Evolutionary conservation across 805 yeast species (phyloP).

Genomic region (Sugiyamaella marilandica): DNA sequence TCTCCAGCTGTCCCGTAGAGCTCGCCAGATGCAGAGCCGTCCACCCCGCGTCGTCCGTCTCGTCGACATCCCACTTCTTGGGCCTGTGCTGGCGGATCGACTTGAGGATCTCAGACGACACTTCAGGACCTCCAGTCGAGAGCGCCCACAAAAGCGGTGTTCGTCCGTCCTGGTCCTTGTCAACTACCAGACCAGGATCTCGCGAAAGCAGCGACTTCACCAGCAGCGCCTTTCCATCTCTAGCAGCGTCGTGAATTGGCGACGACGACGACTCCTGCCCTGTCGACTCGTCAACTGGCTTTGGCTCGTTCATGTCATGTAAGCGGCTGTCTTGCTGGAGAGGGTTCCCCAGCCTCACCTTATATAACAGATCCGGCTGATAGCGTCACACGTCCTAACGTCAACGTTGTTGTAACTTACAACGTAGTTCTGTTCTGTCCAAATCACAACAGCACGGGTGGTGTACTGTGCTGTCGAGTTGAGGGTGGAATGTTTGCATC

Average conservation of each 20-base stretch:
- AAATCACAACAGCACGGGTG: not conserved
- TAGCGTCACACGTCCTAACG: not conserved
- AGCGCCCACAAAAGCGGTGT: slow-evolving; percentile 89
- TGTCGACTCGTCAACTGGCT: not conserved
- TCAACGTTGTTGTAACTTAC: not conserved
- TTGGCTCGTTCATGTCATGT: not conserved
- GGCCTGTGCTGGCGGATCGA: slow-evolving; percentile 31
- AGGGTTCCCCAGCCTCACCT: not conserved
- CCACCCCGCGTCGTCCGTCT: slow-evolving; percentile 79
- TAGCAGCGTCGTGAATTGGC: slow-evolving; percentile 47
- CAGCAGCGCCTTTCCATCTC: slow-evolving; percentile 50
- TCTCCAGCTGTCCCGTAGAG: slow-evolving; percentile 59
- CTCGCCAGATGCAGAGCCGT: slow-evolving; percentile 81
- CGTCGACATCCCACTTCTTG: slow-evolving; percentile 55
- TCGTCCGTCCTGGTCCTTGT: slow-evolving; percentile 67
- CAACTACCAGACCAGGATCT: slow-evolving; percentile 44
- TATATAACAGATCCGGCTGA: not conserved
- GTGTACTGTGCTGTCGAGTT: too few species aligned
- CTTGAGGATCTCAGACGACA: slow-evolving; percentile 44
- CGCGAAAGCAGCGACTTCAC: slow-evolving; percentile 49
- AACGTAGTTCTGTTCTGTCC: not conserved
- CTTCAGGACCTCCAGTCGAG: slow-evolving; percentile 51
- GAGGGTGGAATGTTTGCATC: slow-evolving; percentile 30
- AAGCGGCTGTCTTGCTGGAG: not conserved
- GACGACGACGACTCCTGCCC: slow-evolving; percentile 5